Evolutionary conservation across 2,329 filamentous ascomycete species (phyloP).

Genomic region (Talaromyces piceae): DNA sequence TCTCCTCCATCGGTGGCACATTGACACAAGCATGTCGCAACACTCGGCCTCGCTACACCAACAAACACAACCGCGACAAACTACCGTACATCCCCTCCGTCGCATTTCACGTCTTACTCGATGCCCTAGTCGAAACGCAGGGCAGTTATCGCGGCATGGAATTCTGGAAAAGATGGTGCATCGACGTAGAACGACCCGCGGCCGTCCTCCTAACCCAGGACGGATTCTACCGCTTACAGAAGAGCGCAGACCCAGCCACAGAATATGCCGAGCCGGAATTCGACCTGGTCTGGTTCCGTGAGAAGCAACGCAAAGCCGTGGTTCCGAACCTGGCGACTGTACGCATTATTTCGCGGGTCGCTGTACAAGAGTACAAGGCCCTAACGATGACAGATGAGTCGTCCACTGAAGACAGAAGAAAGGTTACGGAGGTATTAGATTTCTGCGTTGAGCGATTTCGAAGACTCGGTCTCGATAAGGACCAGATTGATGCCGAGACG

Average conservation of each 20-base stretch:
- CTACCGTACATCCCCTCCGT: constrained; percentile 25
- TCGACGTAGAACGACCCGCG: constrained; percentile 21
- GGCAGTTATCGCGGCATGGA: constrained; percentile 42
- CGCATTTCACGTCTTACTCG: constrained; percentile 48
- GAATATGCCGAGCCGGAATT: constrained; percentile 20
- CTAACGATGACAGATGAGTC: neutral
- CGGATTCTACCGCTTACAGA: constrained; percentile 5
- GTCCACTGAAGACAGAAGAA: neutral
- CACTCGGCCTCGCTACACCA: constrained; percentile 14
- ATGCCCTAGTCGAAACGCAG: constrained; percentile 45
- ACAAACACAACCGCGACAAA: constrained; percentile 13
- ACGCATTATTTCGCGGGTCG: constrained; percentile 29
- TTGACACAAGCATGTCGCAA: constrained; percentile 22
- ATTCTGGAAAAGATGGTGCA: constrained; percentile 44
- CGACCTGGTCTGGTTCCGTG: constrained; percentile 18
- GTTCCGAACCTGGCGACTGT: constrained; percentile 29
- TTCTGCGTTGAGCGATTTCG: constrained; percentile 29
- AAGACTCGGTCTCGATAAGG: constrained; percentile 19
- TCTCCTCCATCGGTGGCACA: constrained; percentile 25
- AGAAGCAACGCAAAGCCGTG: constrained; percentile 21
- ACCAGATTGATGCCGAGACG: constrained; percentile 28
- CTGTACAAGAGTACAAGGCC: constrained; percentile 22
- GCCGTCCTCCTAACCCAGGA: constrained; percentile 14
- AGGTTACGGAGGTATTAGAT: constrained; percentile 18
- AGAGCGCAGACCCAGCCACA: constrained; percentile 4